phyloP scores from a whole-genome alignment of 2,329 filamentous ascomycete genomes.

The Sclerotinia glacialis region DNA sequence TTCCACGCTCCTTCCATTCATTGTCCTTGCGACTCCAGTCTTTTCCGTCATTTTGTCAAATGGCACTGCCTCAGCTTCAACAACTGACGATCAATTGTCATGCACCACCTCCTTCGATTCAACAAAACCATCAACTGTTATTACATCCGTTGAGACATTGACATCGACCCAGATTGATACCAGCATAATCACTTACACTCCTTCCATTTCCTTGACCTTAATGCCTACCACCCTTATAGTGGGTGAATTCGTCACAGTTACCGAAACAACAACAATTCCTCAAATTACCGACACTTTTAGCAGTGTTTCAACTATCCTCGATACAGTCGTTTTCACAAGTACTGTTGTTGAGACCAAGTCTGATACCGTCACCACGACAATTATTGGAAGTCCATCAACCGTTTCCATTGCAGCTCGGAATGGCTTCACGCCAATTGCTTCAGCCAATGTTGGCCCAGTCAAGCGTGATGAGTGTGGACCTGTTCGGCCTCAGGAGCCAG shows the following conservation, averaged over 20 bases:
- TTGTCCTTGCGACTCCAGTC: constrained; percentile 8
- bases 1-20: constrained; percentile 4
- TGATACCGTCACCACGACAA: not conserved
- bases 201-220: not conserved
- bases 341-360: not conserved
- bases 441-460: not conserved
- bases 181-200: constrained; percentile 5
- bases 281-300: not conserved
- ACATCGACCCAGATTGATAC: not conserved
- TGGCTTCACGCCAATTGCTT: not conserved
- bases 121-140: not conserved
- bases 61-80: not conserved
- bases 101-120: constrained; percentile 6
- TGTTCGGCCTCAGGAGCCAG: not conserved
- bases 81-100: not conserved
- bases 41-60: constrained; percentile 9
- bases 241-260: not conserved
- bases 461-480: constrained; percentile 4
- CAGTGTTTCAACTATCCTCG: not conserved
- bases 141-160: not conserved
- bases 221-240: not conserved
- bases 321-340: not conserved
- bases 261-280: not conserved
- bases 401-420: not conserved
- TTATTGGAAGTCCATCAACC: not conserved